Evolutionary conservation across 768 basidiomycete species (phyloP), one percentile per base, ranked within the genome.

Genomic region (Boletus barrowsii): DNA sequence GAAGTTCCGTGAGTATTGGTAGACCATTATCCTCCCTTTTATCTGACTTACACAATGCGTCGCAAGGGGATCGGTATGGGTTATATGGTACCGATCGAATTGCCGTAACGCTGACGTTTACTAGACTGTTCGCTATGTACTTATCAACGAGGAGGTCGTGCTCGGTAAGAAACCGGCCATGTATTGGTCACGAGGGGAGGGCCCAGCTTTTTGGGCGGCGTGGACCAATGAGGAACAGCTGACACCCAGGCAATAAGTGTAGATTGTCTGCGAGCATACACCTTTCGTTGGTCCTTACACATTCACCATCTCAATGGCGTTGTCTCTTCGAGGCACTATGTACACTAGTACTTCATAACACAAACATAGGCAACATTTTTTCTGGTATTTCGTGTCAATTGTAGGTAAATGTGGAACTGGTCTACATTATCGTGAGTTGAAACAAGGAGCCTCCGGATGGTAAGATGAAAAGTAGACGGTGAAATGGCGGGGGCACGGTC

Each of bases 61-160:
- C 33, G 29, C 53, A 49, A 86, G 86, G 53, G 87, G 87, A 59
- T 89, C 87, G 62, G 87, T 88, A 67, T 68, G 85, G 65, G 10
- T 47, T 53, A 32, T 53, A 32, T 54, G 50, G 36, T 15, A 36
- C 30, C 29, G 30, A 33, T 30, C 14, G 11, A 24, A 46, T 29
- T 54, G 14, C 11, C 10, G n/a, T 32, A 46, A 45, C 22, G 44
- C 59, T 68, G 29, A 62, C 30, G 11, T 46, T 13, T 42, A 48
- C 24, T 58, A 93, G 88, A 80, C 86, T 50, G 81, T 93, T 32
- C 80, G 86, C 44, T 85, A 93, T 69, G 87, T 93, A n/a, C 82
- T 95, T 42, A 82, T 97, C 47, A 85, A 84, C 20, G 83, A 83
- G 51, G 80, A 78, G 13, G 85, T 86, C 5, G 90, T 89, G 9